Conservation (phyloP, 2,329 filamentous ascomycete genomes). For the Pestalotiopsis sp. region DNA sequence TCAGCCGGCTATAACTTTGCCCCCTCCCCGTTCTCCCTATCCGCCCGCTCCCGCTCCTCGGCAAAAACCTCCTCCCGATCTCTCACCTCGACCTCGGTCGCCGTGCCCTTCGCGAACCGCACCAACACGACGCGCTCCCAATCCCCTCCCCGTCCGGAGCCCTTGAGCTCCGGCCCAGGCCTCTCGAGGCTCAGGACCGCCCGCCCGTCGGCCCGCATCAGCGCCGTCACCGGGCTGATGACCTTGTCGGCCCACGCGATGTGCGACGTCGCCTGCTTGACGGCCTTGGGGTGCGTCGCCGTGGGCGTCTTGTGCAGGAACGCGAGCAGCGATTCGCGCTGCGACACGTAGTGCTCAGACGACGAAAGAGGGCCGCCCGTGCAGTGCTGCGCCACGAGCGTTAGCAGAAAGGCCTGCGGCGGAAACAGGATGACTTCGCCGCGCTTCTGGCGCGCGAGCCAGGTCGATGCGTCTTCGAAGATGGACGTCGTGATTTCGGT, state of each 20-base stretch:
- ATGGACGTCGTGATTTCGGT: slow-evolving; percentile 72
- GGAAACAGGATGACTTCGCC: slow-evolving; percentile 85
- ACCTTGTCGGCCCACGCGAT: slow-evolving; percentile 64
- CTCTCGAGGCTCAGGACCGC: slow-evolving; percentile 60
- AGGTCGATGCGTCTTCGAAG: slow-evolving; percentile 72
- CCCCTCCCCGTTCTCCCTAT: neutral
- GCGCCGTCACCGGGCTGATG: slow-evolving; percentile 57
- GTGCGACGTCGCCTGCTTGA: slow-evolving; percentile 41
- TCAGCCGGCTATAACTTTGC: slow-evolving; percentile 7
- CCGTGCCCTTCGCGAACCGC: slow-evolving; percentile 53
- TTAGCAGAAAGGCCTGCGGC: slow-evolving; percentile 79
- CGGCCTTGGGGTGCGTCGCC: slow-evolving; percentile 41
- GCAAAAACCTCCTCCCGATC: slow-evolving; percentile 50
- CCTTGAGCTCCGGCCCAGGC: slow-evolving; percentile 58
- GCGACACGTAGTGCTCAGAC: slow-evolving; percentile 41
- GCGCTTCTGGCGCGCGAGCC: slow-evolving; percentile 65
- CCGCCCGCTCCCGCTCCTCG: slow-evolving; percentile 39
- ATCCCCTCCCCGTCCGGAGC: slow-evolving; percentile 55
- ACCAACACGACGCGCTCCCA: slow-evolving; percentile 62
- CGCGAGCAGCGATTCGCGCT: slow-evolving; percentile 54
- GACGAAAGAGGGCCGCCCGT: slow-evolving; percentile 32
- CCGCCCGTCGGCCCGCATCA: slow-evolving; percentile 47
- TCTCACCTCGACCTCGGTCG: slow-evolving; percentile 56
- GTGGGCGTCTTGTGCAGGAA: slow-evolving; percentile 54
- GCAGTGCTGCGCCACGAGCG: slow-evolving; percentile 59